phyloP scores from a whole-genome alignment of 192 early-diverging fungal species.

The Coemansia aciculifera region DNA sequence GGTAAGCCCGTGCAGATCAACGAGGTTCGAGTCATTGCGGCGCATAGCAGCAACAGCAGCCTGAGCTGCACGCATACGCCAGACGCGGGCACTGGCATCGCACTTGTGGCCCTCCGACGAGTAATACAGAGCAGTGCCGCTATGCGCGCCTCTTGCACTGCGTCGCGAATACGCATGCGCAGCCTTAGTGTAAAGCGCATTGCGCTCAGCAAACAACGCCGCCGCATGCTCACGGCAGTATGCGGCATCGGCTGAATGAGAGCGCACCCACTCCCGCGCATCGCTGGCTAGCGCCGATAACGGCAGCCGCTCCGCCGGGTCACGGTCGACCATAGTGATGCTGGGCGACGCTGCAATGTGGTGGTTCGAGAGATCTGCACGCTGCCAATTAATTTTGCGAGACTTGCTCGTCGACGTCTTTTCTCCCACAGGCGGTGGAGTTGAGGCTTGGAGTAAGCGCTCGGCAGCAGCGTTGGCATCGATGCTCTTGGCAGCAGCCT shows the following conservation, averaged over 20 bases:
- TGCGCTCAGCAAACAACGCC: slow-evolving; percentile 23
- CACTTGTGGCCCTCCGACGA: slow-evolving; percentile 39
- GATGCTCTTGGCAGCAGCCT: slow-evolving; percentile 12
- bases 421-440: background rate
- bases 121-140: slow-evolving; percentile 47
- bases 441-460: slow-evolving; percentile 9
- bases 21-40: slow-evolving; percentile 56
- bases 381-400: slow-evolving; percentile 24
- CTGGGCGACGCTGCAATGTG: slow-evolving; percentile 7
- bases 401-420: background rate
- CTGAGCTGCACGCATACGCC: slow-evolving; percentile 54
- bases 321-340: background rate
- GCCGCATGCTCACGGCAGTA: slow-evolving; percentile 35
- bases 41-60: slow-evolving; percentile 39
- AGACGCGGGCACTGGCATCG: slow-evolving; percentile 40
- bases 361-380: slow-evolving; percentile 26
- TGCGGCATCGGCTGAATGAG: slow-evolving; percentile 26
- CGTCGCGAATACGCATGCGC: slow-evolving; percentile 32
- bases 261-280: slow-evolving; percentile 37
- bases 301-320: slow-evolving; percentile 26
- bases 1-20: slow-evolving; percentile 72
- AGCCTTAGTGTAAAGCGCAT: slow-evolving; percentile 50
- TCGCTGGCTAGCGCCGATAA: slow-evolving; percentile 27
- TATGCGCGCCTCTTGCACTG: slow-evolving; percentile 12
- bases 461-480: slow-evolving; percentile 36